Conservation (phyloP, 495 filamentous ascomycete genomes). For the Pseudomonodictys pantanalensis region DNA sequence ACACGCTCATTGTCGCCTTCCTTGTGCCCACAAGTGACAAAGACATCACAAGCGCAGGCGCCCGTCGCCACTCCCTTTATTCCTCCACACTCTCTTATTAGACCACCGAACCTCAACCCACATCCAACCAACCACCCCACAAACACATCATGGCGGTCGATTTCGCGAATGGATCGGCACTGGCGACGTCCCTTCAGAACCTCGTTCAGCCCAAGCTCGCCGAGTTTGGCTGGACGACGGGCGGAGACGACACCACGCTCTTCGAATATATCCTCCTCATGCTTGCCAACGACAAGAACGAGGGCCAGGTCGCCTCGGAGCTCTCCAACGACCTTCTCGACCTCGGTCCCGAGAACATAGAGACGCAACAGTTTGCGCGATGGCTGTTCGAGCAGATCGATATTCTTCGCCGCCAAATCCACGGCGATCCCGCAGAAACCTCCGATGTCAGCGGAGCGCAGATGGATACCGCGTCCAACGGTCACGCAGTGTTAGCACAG, state of each 20-base stretch:
- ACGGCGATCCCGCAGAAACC: conserved; percentile 39
- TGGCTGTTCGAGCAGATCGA: conserved; percentile 90
- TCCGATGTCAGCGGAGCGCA: conserved; percentile 1
- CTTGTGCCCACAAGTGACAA: not conserved
- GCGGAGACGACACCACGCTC: conserved; percentile 77
- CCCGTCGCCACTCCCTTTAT: conserved; percentile 18
- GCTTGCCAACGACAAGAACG: conserved; percentile 90
- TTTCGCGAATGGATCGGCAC: conserved; percentile 67
- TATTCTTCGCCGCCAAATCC: conserved; percentile 61
- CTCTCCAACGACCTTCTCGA: conserved; percentile 84
- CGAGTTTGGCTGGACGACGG: conserved; percentile 89
- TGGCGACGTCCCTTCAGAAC: conserved; percentile 75
- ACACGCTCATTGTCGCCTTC: conserved; percentile 3
- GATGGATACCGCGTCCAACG: conserved; percentile 13
- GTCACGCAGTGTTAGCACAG: conserved; percentile 25
- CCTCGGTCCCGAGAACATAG: conserved; percentile 76
- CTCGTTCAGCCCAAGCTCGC: conserved; percentile 87
- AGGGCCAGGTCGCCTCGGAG: conserved; percentile 83
- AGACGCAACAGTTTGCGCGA: conserved; percentile 75
- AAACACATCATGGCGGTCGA: conserved; percentile 63
- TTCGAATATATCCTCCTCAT: conserved; percentile 96
- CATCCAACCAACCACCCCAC: conserved; percentile 2
- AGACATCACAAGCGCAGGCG: conserved; percentile 16
- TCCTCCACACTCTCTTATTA: not conserved
- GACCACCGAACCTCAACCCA: not conserved